Evolutionary conservation across 176 grass and related monocot genomes (phyloP).

Genomic region (Puccinellia tenuiflora): DNA sequence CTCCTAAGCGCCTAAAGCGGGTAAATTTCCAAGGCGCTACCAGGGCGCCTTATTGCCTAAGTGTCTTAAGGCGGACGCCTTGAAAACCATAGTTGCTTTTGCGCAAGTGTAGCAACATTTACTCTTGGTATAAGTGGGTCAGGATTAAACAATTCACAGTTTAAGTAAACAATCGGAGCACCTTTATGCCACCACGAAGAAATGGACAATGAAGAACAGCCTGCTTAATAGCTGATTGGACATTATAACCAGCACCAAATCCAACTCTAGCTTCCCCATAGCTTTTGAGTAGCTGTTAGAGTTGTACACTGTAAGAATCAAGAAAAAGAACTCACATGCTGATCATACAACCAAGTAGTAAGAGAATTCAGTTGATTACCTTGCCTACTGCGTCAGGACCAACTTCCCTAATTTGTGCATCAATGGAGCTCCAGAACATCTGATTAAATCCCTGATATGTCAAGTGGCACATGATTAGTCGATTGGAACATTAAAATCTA

Average conservation of each 20-base stretch:
- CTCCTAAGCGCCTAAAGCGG: too few relatives aligned
- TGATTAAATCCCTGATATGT: slow-evolving; percentile 53
- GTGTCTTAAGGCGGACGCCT: too few relatives aligned
- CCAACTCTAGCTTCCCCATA: slow-evolving; percentile 84
- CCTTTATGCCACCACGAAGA: slow-evolving; percentile 73
- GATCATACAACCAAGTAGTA: slow-evolving; percentile 13
- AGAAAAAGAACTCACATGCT: slow-evolving; percentile 12
- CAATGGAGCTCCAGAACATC: slow-evolving; percentile 55
- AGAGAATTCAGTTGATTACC: slow-evolving; percentile 32
- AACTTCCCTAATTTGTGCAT: slow-evolving; percentile 60
- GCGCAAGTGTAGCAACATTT: background rate
- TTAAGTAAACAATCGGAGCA: slow-evolving; percentile 24
- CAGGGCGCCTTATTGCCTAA: too few relatives aligned
- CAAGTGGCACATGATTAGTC: slow-evolving; percentile 14
- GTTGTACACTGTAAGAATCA: slow-evolving; percentile 29
- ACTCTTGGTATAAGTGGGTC: background rate
- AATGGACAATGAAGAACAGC: slow-evolving; percentile 78
- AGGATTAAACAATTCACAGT: background rate
- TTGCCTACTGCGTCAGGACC: slow-evolving; percentile 60
- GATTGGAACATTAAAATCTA: background rate
- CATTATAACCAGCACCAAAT: slow-evolving; percentile 89
- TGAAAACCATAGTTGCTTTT: background rate
- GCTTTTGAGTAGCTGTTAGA: slow-evolving; percentile 70
- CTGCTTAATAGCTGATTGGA: slow-evolving; percentile 85
- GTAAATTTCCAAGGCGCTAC: too few relatives aligned